These are phyloP conservation scores for Edaphochlamys debaryana DNA, from an alignment of 139 green algal species.

Conservation along the genomic window DNA sequence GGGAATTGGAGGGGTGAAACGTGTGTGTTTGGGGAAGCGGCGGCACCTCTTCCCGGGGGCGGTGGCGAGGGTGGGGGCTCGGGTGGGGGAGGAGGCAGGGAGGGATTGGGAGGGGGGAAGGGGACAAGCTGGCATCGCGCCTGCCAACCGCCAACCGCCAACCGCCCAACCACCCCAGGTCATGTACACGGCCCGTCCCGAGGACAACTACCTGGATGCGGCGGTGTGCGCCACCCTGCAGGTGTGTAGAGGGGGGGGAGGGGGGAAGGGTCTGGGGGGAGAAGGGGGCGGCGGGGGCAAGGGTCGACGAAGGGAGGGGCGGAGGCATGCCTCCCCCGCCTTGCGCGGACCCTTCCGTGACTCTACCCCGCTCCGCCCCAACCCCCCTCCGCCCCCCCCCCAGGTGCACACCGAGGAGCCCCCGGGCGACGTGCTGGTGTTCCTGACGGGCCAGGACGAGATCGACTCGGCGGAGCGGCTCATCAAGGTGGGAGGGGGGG, in stretches of 20 bases:
- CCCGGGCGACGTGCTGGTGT: slow-evolving; percentile 89
- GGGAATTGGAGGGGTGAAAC: neutral
- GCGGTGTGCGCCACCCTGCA: slow-evolving; percentile 83
- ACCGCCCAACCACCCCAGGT: neutral
- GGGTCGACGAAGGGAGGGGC: too few species aligned
- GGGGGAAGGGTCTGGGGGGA: neutral
- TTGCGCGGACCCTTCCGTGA: too few species aligned
- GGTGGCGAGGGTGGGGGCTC: too few species aligned
- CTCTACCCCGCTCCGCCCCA: neutral
- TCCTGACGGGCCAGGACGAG: slow-evolving; percentile 90
- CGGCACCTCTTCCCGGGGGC: too few species aligned
- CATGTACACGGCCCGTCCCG: slow-evolving; percentile 73
- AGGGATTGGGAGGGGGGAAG: too few species aligned
- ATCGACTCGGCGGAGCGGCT: slow-evolving; percentile 84
- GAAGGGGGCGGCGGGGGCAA: too few species aligned
- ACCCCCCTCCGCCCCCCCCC: neutral
- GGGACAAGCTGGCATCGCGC: too few species aligned
- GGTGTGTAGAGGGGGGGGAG: slow-evolving; percentile 32
- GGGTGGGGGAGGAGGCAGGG: too few species aligned
- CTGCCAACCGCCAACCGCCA: too few species aligned
- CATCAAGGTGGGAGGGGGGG: slow-evolving; percentile 40
- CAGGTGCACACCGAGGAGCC: slow-evolving; percentile 82
- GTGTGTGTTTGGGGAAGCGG: neutral
- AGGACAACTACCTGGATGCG: slow-evolving; percentile 93
- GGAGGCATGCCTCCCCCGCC: too few species aligned